phyloP scores from a whole-genome alignment of 2,329 filamentous ascomycete species.

The Penicillium thymicola region DNA sequence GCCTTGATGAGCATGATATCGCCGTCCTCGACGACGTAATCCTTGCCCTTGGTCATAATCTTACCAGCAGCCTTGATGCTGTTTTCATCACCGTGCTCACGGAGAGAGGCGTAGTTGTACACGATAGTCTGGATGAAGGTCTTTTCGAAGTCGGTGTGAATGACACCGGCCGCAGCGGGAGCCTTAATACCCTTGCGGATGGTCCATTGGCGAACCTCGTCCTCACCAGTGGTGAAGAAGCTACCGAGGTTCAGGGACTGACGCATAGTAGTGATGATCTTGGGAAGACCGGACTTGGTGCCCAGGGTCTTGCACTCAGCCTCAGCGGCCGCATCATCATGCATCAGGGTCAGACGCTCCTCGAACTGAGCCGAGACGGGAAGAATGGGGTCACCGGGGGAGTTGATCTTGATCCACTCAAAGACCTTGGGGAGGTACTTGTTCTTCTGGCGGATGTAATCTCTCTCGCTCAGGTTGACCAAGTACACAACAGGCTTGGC shows the following conservation, averaged over 20 bases:
- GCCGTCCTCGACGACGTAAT: constrained; percentile 64
- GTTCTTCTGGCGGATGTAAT: constrained; percentile 99
- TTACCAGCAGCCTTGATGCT: constrained; percentile 92
- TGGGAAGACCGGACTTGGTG: constrained; percentile 84
- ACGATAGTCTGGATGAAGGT: constrained; percentile 97
- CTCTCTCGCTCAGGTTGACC: constrained; percentile 94
- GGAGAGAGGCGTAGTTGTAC: constrained; percentile 79
- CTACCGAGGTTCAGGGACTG: constrained; percentile 84
- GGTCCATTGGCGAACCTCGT: constrained; percentile 98
- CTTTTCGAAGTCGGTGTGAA: constrained; percentile 98
- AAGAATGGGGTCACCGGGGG: constrained; percentile 82
- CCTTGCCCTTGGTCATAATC: constrained; percentile 97
- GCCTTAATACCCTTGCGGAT: constrained; percentile 94
- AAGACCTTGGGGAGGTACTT: constrained; percentile 93
- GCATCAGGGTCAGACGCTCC: constrained; percentile 80
- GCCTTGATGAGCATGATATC: constrained; percentile 79
- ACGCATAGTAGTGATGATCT: constrained; percentile 90
- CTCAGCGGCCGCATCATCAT: constrained; percentile 69
- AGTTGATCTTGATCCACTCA: constrained; percentile 92
- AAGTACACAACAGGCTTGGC: constrained; percentile 97
- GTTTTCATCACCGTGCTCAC: constrained; percentile 83
- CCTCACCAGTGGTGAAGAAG: constrained; percentile 95
- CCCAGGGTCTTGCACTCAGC: constrained; percentile 88
- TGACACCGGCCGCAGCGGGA: constrained; percentile 95
- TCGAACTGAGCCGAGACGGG: constrained; percentile 91